Percentiles rank a stretch among this genome's conserved stretches.
phyloP scores from a whole-genome alignment of 116 monocot genomes.

The Trichopus zeylanicus region DNA sequence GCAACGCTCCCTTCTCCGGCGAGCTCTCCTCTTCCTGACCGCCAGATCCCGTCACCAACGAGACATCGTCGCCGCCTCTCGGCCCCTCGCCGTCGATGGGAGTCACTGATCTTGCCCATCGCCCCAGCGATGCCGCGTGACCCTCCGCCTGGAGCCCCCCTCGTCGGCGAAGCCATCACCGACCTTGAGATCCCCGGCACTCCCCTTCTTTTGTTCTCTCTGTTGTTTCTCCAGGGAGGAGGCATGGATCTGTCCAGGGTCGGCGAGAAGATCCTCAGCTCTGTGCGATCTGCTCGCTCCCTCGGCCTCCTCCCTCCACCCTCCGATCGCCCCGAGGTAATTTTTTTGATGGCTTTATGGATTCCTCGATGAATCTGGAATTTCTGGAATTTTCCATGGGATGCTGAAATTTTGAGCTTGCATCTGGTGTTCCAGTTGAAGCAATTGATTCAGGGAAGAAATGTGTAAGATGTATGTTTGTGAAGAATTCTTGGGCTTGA shows the following conservation, averaged over 20 bases:
- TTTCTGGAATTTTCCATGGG: neutral
- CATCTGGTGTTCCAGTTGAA: neutral
- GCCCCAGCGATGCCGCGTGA: neutral
- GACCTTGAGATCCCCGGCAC: constrained; percentile 49
- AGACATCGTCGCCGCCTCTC: neutral
- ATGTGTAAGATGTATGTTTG: too few relatives aligned
- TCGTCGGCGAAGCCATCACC: neutral
- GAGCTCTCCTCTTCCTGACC: too few relatives aligned
- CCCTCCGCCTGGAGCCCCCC: neutral
- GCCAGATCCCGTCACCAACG: too few relatives aligned
- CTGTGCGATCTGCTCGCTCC: constrained; percentile 81
- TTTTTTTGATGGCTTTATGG: neutral
- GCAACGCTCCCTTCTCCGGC: too few relatives aligned
- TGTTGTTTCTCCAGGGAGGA: constrained; percentile 73
- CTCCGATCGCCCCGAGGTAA: constrained; percentile 81
- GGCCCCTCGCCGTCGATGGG: neutral
- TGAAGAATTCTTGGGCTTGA: too few relatives aligned
- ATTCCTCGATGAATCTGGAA: neutral
- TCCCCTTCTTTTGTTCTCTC: constrained; percentile 64
- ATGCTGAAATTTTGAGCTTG: neutral
- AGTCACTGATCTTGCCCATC: neutral
- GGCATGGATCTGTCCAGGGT: constrained; percentile 96
- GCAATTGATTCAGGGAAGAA: neutral
- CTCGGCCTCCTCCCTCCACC: constrained; percentile 58
- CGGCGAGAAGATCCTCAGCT: constrained; percentile 92